Evolutionary conservation across 2,329 filamentous ascomycete species (phyloP).

Genomic region (Emergomyces orientalis): DNA sequence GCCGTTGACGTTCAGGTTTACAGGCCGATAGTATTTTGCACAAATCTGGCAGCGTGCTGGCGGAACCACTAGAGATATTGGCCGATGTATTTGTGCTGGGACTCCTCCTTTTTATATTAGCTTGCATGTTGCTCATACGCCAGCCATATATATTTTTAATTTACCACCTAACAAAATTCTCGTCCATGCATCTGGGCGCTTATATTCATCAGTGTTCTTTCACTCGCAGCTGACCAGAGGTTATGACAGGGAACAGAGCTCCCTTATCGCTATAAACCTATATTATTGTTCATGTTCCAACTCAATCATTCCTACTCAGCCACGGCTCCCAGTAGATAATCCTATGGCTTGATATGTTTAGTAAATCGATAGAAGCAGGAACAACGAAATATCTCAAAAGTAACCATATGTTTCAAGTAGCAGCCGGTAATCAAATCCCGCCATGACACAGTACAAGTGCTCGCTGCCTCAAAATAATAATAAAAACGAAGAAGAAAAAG

Average conservation of each 20-base stretch:
- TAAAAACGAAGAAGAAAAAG: not conserved
- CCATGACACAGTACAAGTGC: not conserved
- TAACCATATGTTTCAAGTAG: not conserved
- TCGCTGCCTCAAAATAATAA: not conserved
- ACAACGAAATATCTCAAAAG: not conserved
- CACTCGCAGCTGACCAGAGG: too few species aligned
- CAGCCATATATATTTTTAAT: not conserved
- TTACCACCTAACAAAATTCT: not conserved
- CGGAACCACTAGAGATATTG: not conserved
- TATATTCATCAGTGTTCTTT: too few species aligned
- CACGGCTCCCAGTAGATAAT: not conserved
- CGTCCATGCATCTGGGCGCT: not conserved
- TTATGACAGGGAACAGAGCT: too few species aligned
- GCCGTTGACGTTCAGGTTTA: not conserved
- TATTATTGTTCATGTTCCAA: too few species aligned
- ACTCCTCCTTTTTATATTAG: not conserved
- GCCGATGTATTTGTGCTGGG: not conserved
- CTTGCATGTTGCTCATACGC: not conserved
- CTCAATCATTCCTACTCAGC: not conserved
- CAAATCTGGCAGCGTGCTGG: not conserved
- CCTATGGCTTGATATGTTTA: not conserved
- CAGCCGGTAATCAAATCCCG: not conserved
- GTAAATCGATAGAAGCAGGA: not conserved
- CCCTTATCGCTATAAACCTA: too few species aligned
- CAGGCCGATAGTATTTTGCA: not conserved